Base-by-base conservation (phyloP, 768 basidiomycete species). In the Pisolithus marmoratus region DNA sequence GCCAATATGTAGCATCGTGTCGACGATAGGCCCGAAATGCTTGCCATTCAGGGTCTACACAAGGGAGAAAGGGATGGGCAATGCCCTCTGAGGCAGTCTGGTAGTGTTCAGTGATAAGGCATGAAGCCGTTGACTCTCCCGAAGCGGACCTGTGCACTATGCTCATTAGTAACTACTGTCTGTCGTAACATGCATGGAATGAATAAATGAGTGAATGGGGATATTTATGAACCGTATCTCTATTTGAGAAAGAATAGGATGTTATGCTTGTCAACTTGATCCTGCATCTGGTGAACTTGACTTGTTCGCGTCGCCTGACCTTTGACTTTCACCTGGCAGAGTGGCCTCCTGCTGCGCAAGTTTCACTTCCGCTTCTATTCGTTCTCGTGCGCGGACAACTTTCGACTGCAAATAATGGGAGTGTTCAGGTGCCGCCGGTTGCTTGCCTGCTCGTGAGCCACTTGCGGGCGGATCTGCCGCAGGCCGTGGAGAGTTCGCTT, bases 351-450 rank as follows among this genome's bases (percentile, higher is more conserved):
- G 65, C 19, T 58, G 58, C 45, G 57, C 57, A 31, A 66, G 54
- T 54, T 67, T 68, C 60, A 66, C 53, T 75, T 99, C 95, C 0
- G 94, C 94, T 66, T 96, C 89, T 79, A 98, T 84, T 71, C 96
- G 83, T 72, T 97, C 94, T 50, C 84, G 80, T 19, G 96, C 95
- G 38, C 96, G 83, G 42, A 91, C 82, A n/a, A 99, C 91, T 72
- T 99, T 99, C 29, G 92, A 94, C 66, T 95, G 94, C 12, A 98
- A 76, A 70, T 98, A 98, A 69, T 94, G 90, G 34, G 92, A 94
- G 64, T 92, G 76, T 36, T 71, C 60, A 20, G 76, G 76, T 24
- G 68, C 72, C 22, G 70, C 58, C 5, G 70, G 64, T 22, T 69
- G 71, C 64, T 74, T 80, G 36, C 77, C 72, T 14, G 76, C 60